Conservation (phyloP, 495 filamentous ascomycete species). For the Niebla homalea region DNA sequence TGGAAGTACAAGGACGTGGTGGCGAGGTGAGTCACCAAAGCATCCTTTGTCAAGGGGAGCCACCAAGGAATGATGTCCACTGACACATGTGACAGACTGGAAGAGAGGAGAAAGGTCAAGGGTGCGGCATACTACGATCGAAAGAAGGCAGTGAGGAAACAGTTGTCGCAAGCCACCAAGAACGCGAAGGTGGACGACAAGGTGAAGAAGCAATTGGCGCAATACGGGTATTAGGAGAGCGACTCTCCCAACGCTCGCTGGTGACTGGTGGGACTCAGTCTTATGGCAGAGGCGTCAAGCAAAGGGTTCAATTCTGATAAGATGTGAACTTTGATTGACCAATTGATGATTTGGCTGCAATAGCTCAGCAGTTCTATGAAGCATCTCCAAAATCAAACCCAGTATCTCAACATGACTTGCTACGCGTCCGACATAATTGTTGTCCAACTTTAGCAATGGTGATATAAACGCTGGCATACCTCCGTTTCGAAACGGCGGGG, state of each 20-base stretch:
- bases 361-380: too few relatives aligned
- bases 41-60: not conserved
- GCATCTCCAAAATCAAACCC: not conserved
- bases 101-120: slow-evolving; percentile 99
- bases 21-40: slow-evolving; percentile 60
- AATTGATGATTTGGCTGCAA: not conserved
- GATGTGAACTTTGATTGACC: not conserved
- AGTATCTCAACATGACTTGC: not conserved
- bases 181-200: slow-evolving; percentile 70
- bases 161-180: slow-evolving; percentile 83
- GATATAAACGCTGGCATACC: too few relatives aligned
- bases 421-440: too few relatives aligned
- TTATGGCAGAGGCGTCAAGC: not conserved
- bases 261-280: not conserved
- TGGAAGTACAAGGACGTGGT: slow-evolving; percentile 99
- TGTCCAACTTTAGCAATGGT: not conserved
- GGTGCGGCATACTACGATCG: slow-evolving; percentile 97
- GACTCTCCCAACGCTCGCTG: not conserved
- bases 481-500: too few relatives aligned
- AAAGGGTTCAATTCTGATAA: not conserved
- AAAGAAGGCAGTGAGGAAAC: slow-evolving; percentile 90
- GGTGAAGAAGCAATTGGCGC: slow-evolving; percentile 55
- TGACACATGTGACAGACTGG: slow-evolving; percentile 48
- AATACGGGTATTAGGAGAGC: slow-evolving; percentile 54
- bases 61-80: slow-evolving; percentile 1